Evolutionary conservation across 2,329 filamentous ascomycete species (phyloP).

Genomic region (Ophiosphaerella korrae): DNA sequence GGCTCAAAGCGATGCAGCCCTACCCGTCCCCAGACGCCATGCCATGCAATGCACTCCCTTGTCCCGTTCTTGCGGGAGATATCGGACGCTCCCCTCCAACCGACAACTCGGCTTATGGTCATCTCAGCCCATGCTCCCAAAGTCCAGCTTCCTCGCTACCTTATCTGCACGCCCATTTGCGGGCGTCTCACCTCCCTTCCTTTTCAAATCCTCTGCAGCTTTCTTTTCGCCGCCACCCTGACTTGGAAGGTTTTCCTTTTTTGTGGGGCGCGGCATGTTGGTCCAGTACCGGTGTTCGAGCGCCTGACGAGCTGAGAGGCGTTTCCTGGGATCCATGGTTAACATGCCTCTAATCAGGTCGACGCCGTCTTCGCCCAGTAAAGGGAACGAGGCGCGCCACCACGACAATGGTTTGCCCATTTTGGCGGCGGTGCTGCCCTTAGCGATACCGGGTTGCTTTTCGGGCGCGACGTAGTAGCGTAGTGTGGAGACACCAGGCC

Average conservation of each 20-base stretch:
- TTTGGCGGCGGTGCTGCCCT: slow-evolving; percentile 42
- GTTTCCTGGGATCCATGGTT: slow-evolving; percentile 81
- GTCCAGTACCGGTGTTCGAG: slow-evolving; percentile 87
- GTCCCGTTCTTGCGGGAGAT: too few species aligned
- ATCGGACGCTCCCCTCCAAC: neutral
- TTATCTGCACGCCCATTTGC: slow-evolving; percentile 67
- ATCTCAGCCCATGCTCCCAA: slow-evolving; percentile 26
- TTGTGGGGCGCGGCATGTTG: slow-evolving; percentile 79
- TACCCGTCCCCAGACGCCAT: neutral
- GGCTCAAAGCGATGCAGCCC: slow-evolving; percentile 5
- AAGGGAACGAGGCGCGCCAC: slow-evolving; percentile 78
- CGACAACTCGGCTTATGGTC: neutral
- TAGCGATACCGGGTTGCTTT: slow-evolving; percentile 34
- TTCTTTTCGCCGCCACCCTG: slow-evolving; percentile 70
- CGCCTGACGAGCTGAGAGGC: slow-evolving; percentile 77
- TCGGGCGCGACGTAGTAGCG: slow-evolving; percentile 78
- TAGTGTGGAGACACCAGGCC: slow-evolving; percentile 86
- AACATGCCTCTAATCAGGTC: slow-evolving; percentile 88
- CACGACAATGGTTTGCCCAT: slow-evolving; percentile 72
- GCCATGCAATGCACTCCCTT: neutral
- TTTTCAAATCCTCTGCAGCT: slow-evolving; percentile 81
- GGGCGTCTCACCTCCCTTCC: slow-evolving; percentile 69
- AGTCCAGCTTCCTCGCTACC: slow-evolving; percentile 74
- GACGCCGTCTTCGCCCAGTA: slow-evolving; percentile 79
- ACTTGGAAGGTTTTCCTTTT: slow-evolving; percentile 82